A percentile compares a stretch with the other conserved stretches of the same genome.
phyloP scores from a whole-genome alignment of 768 basidiomycete genomes.

The Pisolithus sp. region DNA sequence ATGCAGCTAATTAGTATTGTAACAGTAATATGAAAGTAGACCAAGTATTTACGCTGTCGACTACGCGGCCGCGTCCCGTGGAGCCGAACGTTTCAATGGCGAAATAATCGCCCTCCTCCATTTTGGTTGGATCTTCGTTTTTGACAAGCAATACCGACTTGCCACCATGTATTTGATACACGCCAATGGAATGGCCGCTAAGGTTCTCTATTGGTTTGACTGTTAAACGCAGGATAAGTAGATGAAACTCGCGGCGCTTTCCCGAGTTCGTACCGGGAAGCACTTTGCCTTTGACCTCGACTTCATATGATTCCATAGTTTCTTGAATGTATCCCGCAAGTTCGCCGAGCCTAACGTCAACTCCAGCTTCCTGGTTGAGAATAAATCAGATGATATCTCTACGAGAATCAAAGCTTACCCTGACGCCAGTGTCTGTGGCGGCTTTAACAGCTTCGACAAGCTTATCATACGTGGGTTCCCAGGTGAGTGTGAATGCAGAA shows the following conservation, averaged over 20 bases:
- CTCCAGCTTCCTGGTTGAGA: slow-evolving; percentile 77
- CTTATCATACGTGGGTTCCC: slow-evolving; percentile 85
- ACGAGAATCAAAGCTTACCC: slow-evolving; percentile 39
- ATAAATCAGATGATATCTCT: slow-evolving; percentile 1
- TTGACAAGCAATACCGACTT: slow-evolving; percentile 90
- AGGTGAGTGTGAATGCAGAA: slow-evolving; percentile 91
- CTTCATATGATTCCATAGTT: slow-evolving; percentile 98
- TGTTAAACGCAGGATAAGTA: slow-evolving; percentile 22
- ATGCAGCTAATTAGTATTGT: neutral
- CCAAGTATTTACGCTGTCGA: slow-evolving; percentile 57
- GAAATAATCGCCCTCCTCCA: slow-evolving; percentile 99
- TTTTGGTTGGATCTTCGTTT: slow-evolving; percentile 86
- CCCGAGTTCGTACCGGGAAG: slow-evolving; percentile 53
- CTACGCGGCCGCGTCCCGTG: slow-evolving; percentile 85
- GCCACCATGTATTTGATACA: slow-evolving; percentile 88
- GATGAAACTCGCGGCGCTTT: neutral
- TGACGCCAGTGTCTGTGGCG: slow-evolving; percentile 88
- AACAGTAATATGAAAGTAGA: neutral
- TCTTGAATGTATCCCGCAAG: slow-evolving; percentile 91
- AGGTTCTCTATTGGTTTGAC: slow-evolving; percentile 94
- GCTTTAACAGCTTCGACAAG: slow-evolving; percentile 88
- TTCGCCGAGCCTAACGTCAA: slow-evolving; percentile 91
- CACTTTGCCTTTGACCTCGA: slow-evolving; percentile 81
- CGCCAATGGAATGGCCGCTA: slow-evolving; percentile 89
- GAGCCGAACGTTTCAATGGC: slow-evolving; percentile 99